These are phyloP conservation scores for Cladorrhinum sp. DNA, from an alignment of 2,329 filamentous ascomycete genomes.

Conservation along the genomic window DNA sequence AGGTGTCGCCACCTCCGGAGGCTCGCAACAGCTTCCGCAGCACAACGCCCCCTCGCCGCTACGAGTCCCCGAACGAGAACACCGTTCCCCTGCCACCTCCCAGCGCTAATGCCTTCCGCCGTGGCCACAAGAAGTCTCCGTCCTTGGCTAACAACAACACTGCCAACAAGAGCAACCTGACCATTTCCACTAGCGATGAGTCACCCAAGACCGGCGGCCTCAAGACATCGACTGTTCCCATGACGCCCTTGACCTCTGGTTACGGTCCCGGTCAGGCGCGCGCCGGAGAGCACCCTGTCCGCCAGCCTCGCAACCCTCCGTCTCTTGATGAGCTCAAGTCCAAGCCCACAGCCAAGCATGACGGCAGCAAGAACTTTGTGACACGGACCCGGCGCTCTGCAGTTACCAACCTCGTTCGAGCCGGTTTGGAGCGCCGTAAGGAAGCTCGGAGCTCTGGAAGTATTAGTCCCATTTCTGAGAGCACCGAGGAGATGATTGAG, in stretches of 20 bases:
- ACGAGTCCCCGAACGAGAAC: conserved; percentile 60
- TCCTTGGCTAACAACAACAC: conserved; percentile 67
- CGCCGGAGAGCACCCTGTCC: conserved; percentile 88
- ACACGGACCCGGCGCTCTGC: conserved; percentile 88
- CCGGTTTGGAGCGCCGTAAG: conserved; percentile 82
- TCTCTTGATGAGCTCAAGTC: conserved; percentile 84
- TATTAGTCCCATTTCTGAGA: conserved; percentile 88
- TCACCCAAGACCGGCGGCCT: conserved; percentile 62
- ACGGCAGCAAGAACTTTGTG: conserved; percentile 97
- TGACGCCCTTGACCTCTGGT: conserved; percentile 70
- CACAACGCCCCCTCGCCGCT: conserved; percentile 63
- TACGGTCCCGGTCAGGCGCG: conserved; percentile 92
- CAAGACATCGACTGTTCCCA: conserved; percentile 76
- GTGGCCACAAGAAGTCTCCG: conserved; percentile 85
- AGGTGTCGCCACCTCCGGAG: conserved; percentile 73
- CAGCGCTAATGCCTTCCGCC: conserved; percentile 87
- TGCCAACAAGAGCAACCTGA: conserved; percentile 49
- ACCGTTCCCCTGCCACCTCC: conserved; percentile 74
- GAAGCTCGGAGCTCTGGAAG: conserved; percentile 70
- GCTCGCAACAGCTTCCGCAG: conserved; percentile 58
- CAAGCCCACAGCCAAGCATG: conserved; percentile 87
- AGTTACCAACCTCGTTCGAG: conserved; percentile 85
- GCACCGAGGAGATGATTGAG: conserved; percentile 59
- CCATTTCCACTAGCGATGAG: conserved; percentile 44
- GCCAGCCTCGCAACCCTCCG: conserved; percentile 90